Percentiles rank a stretch among this genome's conserved stretches.
Evolutionary conservation across 345 rosid genomes (phyloP).

Genomic region (Nephelium lappaceum): DNA sequence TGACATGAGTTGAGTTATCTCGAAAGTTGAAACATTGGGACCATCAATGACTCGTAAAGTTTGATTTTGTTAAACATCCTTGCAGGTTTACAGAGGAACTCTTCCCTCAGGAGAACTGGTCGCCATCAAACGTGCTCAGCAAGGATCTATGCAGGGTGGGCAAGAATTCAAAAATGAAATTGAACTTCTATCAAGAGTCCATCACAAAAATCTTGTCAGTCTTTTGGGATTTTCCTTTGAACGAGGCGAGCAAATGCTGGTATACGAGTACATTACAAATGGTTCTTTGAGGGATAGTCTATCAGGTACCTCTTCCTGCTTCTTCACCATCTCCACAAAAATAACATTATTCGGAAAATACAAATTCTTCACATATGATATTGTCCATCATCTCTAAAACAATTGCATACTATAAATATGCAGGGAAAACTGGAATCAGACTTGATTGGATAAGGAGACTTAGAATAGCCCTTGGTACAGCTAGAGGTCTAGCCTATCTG

Average conservation of each 20-base stretch:
- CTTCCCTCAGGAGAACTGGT: slow-evolving; percentile 55
- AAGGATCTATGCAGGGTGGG: slow-evolving; percentile 85
- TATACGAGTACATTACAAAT: slow-evolving; percentile 73
- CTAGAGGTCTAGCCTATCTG: slow-evolving; percentile 81
- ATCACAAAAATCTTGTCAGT: slow-evolving; percentile 76
- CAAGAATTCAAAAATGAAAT: slow-evolving; percentile 84
- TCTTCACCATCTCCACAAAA: background rate
- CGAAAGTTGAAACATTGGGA: background rate
- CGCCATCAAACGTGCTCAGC: slow-evolving; percentile 84
- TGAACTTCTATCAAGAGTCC: slow-evolving; percentile 88
- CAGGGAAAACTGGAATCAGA: slow-evolving; percentile 81
- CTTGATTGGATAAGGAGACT: slow-evolving; percentile 85
- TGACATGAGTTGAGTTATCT: background rate
- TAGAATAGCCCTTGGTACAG: slow-evolving; percentile 75
- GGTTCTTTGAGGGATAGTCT: slow-evolving; percentile 65
- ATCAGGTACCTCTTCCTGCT: slow-evolving; percentile 51
- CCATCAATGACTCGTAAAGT: background rate
- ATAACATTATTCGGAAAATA: background rate
- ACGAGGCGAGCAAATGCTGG: slow-evolving; percentile 69
- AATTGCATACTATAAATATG: background rate
- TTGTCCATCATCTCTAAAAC: background rate
- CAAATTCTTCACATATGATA: background rate
- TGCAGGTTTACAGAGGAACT: slow-evolving; percentile 75
- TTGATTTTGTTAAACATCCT: background rate
- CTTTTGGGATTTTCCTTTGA: slow-evolving; percentile 79